phyloP scores from a whole-genome alignment of 768 basidiomycete genomes.

The Termitomyces sp. region DNA sequence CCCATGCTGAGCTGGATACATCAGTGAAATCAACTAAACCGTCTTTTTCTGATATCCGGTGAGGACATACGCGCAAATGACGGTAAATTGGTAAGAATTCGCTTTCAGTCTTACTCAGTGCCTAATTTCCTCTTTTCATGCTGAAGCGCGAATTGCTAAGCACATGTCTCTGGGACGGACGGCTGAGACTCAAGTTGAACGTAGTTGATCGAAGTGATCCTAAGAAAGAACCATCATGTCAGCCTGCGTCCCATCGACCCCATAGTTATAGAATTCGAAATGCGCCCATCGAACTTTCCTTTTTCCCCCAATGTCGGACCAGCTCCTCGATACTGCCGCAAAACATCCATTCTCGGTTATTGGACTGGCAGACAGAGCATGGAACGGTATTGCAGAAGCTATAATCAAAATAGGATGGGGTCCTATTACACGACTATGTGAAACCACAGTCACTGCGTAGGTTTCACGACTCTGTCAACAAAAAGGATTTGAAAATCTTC shows the following conservation, averaged over 20 bases:
- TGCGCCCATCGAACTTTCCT: background rate
- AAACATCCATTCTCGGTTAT: background rate
- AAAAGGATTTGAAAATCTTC: background rate
- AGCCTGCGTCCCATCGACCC: conserved; percentile 12
- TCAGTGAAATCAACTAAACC: too few species aligned
- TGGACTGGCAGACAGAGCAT: background rate
- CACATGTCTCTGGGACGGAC: too few species aligned
- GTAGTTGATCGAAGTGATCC: background rate
- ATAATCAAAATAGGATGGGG: background rate
- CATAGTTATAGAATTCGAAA: background rate
- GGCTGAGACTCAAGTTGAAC: too few species aligned
- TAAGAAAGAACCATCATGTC: background rate
- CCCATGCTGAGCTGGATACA: too few species aligned
- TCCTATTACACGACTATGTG: background rate
- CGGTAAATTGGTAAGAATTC: too few species aligned
- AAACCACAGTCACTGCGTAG: background rate
- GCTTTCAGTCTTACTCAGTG: too few species aligned
- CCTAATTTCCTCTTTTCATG: too few species aligned
- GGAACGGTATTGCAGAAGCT: background rate
- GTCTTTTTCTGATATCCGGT: too few species aligned
- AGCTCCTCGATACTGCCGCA: background rate
- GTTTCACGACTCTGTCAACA: background rate
- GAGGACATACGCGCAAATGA: too few species aligned
- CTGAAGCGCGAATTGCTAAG: too few species aligned
- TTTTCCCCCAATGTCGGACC: background rate